Percentiles rank a stretch among this genome's conserved stretches.
These are phyloP conservation scores for Stagonosporopsis vannaccii DNA, from an alignment of 2,329 filamentous ascomycete species.

Conservation along the genomic window DNA sequence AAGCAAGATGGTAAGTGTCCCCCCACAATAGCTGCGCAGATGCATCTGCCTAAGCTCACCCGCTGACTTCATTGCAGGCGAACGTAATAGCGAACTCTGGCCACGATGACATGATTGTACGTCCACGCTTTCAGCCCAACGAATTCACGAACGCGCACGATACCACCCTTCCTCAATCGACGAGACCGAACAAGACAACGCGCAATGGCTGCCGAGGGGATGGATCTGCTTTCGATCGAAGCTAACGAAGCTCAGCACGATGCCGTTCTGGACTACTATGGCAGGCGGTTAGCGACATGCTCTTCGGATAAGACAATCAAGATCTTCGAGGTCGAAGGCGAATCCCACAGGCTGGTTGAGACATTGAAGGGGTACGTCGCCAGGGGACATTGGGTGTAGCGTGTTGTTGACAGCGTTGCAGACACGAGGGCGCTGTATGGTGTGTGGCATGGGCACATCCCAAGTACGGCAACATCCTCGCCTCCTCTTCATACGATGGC, in stretches of 20 bases:
- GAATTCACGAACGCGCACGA: background rate
- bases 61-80: constrained; percentile 59
- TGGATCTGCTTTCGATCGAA: constrained; percentile 41
- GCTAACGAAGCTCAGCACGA: constrained; percentile 74
- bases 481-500: constrained; percentile 93
- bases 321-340: constrained; percentile 97
- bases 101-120: constrained; percentile 99
- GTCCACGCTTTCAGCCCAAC: constrained; percentile 49
- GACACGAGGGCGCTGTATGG: constrained; percentile 97
- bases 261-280: constrained; percentile 98
- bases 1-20: constrained; percentile 37
- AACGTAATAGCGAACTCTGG: constrained; percentile 85
- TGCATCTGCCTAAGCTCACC: constrained; percentile 33
- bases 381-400: background rate
- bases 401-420: constrained; percentile 50
- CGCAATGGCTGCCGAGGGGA: constrained; percentile 26
- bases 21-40: constrained; percentile 16
- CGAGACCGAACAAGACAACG: constrained; percentile 2
- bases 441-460: constrained; percentile 95
- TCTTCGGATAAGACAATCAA: constrained; percentile 99
- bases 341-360: constrained; percentile 86
- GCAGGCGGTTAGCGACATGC: constrained; percentile 92
- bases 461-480: constrained; percentile 97
- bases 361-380: constrained; percentile 85
- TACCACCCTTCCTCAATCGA: background rate